Percentiles rank a stretch among this genome's conserved stretches.
Evolutionary conservation across 2,329 filamentous ascomycete species (phyloP).

Genomic region (Paradendryphiella salina): DNA sequence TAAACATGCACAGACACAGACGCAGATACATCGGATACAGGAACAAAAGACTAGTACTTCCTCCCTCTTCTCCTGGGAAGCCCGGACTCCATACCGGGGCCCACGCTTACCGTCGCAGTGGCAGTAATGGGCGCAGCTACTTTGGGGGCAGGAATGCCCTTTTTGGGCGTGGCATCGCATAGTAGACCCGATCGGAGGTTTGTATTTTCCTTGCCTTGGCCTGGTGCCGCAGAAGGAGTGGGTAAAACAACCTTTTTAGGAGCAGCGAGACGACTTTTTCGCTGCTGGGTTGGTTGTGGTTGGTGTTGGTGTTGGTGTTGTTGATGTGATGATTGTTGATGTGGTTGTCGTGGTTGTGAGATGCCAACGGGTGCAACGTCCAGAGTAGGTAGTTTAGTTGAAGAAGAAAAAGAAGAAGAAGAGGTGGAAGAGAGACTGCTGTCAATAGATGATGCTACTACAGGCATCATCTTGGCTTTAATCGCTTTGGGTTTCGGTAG

Average conservation of each 20-base stretch:
- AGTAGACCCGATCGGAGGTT: constrained; percentile 23
- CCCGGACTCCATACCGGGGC: constrained; percentile 27
- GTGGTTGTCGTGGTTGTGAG: constrained; percentile 7
- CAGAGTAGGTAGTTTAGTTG: constrained; percentile 24
- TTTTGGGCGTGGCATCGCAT: constrained; percentile 34
- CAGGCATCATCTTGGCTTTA: constrained; percentile 30
- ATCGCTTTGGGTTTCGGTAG: constrained; percentile 24
- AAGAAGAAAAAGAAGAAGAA: constrained; percentile 8
- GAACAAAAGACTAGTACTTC: constrained; percentile 24
- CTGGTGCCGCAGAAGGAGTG: constrained; percentile 15
- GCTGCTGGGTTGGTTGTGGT: constrained; percentile 19
- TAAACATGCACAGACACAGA: background rate
- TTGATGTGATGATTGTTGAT: no score
- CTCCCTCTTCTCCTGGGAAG: constrained; percentile 36
- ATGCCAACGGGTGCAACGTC: constrained; percentile 31
- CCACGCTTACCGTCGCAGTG: background rate
- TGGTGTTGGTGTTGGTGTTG: no score
- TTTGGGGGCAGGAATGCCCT: constrained; percentile 33
- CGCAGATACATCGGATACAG: no score
- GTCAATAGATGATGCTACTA: constrained; percentile 17
- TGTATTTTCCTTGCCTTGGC: constrained; percentile 36
- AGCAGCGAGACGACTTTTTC: constrained; percentile 41
- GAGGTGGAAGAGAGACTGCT: constrained; percentile 11
- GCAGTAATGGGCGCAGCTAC: constrained; percentile 20
- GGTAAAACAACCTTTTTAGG: constrained; percentile 43